A percentile compares a stretch with the other conserved stretches of the same genome.
Evolutionary conservation across 495 filamentous ascomycete genomes (phyloP).

Genomic region (Oleoguttula mirabilis): DNA sequence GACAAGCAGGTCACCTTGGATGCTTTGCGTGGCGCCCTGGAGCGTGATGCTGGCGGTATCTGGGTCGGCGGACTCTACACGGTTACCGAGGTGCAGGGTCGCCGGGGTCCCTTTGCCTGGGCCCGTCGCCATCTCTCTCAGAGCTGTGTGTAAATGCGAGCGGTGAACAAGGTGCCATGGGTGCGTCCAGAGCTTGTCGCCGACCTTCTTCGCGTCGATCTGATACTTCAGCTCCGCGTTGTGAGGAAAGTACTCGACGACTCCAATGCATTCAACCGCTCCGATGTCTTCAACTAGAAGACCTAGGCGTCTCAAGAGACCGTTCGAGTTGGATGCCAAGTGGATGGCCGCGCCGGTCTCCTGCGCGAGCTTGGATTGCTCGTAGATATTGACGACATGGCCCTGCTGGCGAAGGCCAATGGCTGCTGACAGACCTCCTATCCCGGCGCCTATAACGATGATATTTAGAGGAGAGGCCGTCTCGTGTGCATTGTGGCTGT

Average conservation of each 20-base stretch:
- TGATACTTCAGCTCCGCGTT: slow-evolving; percentile 26
- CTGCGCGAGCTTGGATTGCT: slow-evolving; percentile 15
- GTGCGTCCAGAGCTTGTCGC: slow-evolving; percentile 22
- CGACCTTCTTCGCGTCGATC: slow-evolving; percentile 30
- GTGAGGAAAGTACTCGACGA: slow-evolving; percentile 20
- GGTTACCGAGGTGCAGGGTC: slow-evolving; percentile 35
- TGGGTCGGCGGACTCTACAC: slow-evolving; percentile 32
- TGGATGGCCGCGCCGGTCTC: slow-evolving; percentile 23
- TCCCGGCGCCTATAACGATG: slow-evolving; percentile 46
- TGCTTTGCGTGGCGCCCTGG: slow-evolving; percentile 9
- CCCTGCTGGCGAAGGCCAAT: slow-evolving; percentile 43
- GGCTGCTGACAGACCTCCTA: slow-evolving; percentile 43
- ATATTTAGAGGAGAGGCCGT: slow-evolving; percentile 15
- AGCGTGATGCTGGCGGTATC: slow-evolving; percentile 29
- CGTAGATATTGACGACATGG: slow-evolving; percentile 35
- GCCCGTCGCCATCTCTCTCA: slow-evolving; percentile 21
- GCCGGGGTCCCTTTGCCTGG: slow-evolving; percentile 21
- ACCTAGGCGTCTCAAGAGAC: slow-evolving; percentile 17
- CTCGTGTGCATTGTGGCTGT: background rate
- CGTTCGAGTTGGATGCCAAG: slow-evolving; percentile 18
- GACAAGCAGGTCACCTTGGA: slow-evolving; percentile 24
- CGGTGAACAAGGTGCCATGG: slow-evolving; percentile 27
- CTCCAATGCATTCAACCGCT: slow-evolving; percentile 9
- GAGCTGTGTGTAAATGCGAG: slow-evolving; percentile 20
- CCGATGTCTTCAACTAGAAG: slow-evolving; percentile 12